Conservation (phyloP, 2,329 filamentous ascomycete species). For the Rhynchosporium secalis region DNA sequence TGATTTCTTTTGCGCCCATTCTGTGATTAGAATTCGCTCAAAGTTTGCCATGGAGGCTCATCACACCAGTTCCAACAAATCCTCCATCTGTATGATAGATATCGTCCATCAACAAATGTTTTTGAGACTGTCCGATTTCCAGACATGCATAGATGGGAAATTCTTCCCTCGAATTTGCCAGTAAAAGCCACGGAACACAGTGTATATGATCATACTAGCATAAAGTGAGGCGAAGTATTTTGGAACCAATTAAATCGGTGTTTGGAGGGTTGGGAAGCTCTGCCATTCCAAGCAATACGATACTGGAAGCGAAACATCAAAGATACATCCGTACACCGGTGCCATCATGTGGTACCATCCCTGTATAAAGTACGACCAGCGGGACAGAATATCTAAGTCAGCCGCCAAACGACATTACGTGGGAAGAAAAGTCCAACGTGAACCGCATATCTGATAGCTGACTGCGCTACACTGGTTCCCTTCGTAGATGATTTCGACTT, state of each 20-base stretch:
- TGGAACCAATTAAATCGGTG: neutral
- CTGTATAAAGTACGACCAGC: conserved; percentile 8
- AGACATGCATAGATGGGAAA: conserved; percentile 5
- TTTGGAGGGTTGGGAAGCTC: neutral
- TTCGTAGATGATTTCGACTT: neutral
- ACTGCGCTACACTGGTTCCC: conserved; percentile 4
- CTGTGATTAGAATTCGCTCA: too few relatives aligned
- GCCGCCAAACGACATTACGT: neutral
- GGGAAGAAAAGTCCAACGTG: neutral
- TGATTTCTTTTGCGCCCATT: conserved; percentile 6
- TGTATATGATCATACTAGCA: neutral
- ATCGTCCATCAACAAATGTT: conserved; percentile 4
- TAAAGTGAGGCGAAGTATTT: neutral
- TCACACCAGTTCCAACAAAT: conserved; percentile 7
- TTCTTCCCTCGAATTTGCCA: neutral
- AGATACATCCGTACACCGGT: neutral
- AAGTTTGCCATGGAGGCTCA: neutral
- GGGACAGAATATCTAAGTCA: neutral
- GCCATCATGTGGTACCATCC: conserved; percentile 8
- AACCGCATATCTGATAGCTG: neutral
- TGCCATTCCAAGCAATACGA: neutral
- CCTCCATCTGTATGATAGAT: neutral
- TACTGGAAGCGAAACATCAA: neutral
- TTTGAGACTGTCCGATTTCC: conserved; percentile 6
- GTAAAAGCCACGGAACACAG: neutral